Base-by-base conservation (phyloP, 2,329 filamentous ascomycete genomes). In the Corinectria fuckeliana region DNA sequence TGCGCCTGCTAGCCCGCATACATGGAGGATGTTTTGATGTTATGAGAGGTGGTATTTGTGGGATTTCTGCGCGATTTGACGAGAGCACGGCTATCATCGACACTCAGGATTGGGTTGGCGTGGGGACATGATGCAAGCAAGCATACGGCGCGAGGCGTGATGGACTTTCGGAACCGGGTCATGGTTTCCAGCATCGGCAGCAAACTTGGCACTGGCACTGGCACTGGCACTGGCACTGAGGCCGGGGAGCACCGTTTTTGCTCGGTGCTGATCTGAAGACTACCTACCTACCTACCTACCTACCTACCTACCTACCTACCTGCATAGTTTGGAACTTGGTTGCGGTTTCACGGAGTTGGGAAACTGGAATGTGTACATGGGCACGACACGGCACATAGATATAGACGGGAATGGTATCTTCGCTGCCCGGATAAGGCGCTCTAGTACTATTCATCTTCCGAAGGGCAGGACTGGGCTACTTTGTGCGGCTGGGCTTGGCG, bases 371-470 rank as follows among this genome's bases (percentile, higher is more conserved):
- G 59, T 66, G 60, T 66, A 70, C 56, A 51, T 65, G 61, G 58
- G 38, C 38, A 65, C 56, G 56, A 62, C 56, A 58, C 56, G 53
- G 45, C 36, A 56, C 49, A 67, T 68, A 69, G 62, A 68, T 57
- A 69, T 70, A 70, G 68, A 70, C 30, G 41, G 54, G 56, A 47
- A 52, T 60, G 28, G 7, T 38, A 51, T 44, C n/a, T 50, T 58
- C n/a, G 26, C 36, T 52, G 42, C 23, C 41, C 32, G n/a, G 34
- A 56, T 18, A 26, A 50, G 44, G 38, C 38, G 21, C 14, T 39
- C 38, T 14, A 21, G 28, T 44, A 23, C 14, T 34, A 10, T 30
- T 36, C 20, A 21, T 10, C 16, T 20, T 13, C 26, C 14, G 10
- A 16, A 23, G 23, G 16, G n/a, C 16, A 26, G 9, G 25, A 6